Evolutionary conservation across 371 early-diverging fungal species (phyloP).

Genomic region (Saksenaea oblongispora): DNA sequence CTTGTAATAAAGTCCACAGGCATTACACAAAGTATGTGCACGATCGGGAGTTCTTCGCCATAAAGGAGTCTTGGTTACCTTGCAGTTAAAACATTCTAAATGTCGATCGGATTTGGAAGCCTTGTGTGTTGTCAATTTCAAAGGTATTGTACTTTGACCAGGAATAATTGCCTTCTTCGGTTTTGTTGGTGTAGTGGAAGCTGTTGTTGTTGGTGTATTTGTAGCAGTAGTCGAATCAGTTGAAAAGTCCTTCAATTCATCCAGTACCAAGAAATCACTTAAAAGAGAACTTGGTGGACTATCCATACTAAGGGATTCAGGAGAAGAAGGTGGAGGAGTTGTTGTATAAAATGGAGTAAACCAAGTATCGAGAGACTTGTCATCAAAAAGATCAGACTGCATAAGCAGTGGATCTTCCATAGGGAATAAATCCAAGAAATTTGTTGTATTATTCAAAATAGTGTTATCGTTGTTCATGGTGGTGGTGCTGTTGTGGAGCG

Average conservation of each 20-base stretch:
- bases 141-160: constrained; percentile 22
- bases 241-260: constrained; percentile 2
- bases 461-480: constrained; percentile 8
- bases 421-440: constrained; percentile 11
- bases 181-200: background rate
- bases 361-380: background rate
- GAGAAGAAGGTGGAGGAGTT: constrained; percentile 18
- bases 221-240: background rate
- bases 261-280: constrained; percentile 13
- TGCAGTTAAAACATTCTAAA: constrained; percentile 79
- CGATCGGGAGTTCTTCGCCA: constrained; percentile 83
- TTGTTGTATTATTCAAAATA: constrained; percentile 9
- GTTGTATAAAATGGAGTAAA: constrained; percentile 6
- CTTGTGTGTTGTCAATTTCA: constrained; percentile 23
- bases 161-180: constrained; percentile 16
- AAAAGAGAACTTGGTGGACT: constrained; percentile 18
- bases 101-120: constrained; percentile 49
- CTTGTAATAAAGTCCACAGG: constrained; percentile 83
- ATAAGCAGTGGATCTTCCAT: constrained; percentile 1
- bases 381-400: constrained; percentile 14
- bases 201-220: constrained; percentile 9
- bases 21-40: constrained; percentile 80
- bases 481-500: constrained; percentile 1
- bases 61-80: constrained; percentile 76
- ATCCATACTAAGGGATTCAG: constrained; percentile 9